These are phyloP conservation scores for Calonectria multiphialidica DNA, from an alignment of 2,329 filamentous ascomycete genomes.

Conservation along the genomic window DNA sequence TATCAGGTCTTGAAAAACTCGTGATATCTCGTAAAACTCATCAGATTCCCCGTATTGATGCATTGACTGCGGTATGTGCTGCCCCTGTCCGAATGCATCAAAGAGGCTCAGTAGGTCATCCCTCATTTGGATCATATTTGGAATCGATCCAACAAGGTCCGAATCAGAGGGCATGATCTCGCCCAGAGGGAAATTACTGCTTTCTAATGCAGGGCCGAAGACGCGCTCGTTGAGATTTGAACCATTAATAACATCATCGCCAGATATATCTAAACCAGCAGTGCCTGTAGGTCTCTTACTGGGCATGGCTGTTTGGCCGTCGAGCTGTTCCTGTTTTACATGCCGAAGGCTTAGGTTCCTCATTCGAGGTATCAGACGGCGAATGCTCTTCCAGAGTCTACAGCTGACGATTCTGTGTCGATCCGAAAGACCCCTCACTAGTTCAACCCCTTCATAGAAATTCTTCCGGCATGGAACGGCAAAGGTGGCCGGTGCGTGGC, in stretches of 20 bases:
- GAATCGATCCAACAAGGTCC: conserved; percentile 33
- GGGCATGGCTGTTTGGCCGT: background rate
- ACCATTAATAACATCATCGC: conserved; percentile 14
- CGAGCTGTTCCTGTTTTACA: conserved; percentile 7
- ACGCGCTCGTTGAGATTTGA: background rate
- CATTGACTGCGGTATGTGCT: conserved; percentile 24
- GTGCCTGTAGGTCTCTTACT: background rate
- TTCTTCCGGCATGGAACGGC: conserved; percentile 49
- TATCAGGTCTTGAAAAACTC: background rate
- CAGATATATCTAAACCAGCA: background rate
- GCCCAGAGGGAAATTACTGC: background rate
- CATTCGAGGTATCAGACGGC: conserved; percentile 47
- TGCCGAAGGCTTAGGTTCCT: conserved; percentile 40
- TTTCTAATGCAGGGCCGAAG: background rate
- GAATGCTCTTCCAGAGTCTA: conserved; percentile 52
- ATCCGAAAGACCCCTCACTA: conserved; percentile 49
- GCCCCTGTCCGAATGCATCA: conserved; percentile 49
- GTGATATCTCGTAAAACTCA: background rate
- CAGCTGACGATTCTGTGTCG: conserved; percentile 47
- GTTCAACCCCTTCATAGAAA: conserved; percentile 48
- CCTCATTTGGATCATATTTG: conserved; percentile 49
- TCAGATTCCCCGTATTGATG: background rate
- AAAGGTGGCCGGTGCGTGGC: conserved; percentile 57
- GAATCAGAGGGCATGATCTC: conserved; percentile 7
- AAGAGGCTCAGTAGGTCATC: conserved; percentile 51